Conservation (phyloP, 345 rosid genomes). For the Camelina laxa region DNA sequence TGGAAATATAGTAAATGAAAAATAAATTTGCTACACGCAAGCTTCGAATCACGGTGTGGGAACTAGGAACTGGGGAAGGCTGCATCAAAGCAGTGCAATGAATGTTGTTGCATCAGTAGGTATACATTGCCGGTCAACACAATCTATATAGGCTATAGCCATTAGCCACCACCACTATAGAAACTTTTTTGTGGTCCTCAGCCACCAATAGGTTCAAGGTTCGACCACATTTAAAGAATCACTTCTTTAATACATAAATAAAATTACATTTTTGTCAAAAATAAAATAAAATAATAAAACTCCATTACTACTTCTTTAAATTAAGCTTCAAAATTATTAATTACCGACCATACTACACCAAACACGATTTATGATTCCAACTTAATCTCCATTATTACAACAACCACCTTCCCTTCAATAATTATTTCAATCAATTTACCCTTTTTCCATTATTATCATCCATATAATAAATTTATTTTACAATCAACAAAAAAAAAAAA, state of each 20-base stretch:
- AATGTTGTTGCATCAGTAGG: not conserved
- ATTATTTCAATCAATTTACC: constrained; percentile 21
- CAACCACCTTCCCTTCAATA: constrained; percentile 33
- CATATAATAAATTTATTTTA: not conserved
- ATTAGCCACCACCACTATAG: not conserved
- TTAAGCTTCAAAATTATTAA: constrained; percentile 22
- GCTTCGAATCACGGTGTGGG: not conserved
- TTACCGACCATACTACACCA: constrained; percentile 42
- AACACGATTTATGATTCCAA: constrained; percentile 35
- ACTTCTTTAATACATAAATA: not conserved
- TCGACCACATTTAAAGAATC: not conserved
- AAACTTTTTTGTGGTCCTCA: not conserved
- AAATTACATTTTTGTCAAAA: not conserved
- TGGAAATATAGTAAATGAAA: not conserved
- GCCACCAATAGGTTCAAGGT: constrained; percentile 15
- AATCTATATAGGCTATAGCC: not conserved
- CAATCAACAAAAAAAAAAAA: not conserved
- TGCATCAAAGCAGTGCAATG: not conserved
- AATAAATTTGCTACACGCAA: not conserved
- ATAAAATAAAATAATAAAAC: not conserved
- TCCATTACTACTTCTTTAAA: constrained; percentile 9
- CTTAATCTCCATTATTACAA: constrained; percentile 38
- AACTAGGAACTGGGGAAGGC: not conserved
- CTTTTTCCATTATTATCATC: not conserved
- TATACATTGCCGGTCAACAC: not conserved